A percentile compares a stretch with the other conserved stretches of the same genome.
Evolutionary conservation across 345 rosid genomes (phyloP).

Genomic region (Nephelium lappaceum): DNA sequence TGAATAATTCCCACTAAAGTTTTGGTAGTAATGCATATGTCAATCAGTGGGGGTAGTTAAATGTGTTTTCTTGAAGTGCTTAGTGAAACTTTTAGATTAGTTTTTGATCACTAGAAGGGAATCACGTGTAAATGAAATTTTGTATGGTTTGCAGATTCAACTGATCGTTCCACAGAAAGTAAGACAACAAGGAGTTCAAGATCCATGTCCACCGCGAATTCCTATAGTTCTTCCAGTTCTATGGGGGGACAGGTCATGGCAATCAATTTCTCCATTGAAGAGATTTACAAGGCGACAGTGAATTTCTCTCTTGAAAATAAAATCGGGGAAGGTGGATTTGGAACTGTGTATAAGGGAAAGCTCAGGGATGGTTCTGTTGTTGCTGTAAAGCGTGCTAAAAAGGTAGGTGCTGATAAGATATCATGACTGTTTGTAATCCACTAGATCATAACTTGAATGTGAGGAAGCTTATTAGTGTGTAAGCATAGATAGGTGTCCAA

Average conservation of each 20-base stretch:
- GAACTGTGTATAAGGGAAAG: constrained; percentile 76
- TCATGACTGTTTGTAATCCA: neutral
- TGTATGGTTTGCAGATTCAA: constrained; percentile 45
- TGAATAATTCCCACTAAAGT: neutral
- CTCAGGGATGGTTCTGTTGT: constrained; percentile 81
- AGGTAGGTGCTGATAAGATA: constrained; percentile 43
- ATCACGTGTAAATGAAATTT: neutral
- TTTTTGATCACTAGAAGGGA: too few relatives aligned
- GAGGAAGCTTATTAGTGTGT: neutral
- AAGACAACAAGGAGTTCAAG: constrained; percentile 36
- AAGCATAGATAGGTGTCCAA: neutral
- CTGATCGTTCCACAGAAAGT: constrained; percentile 55
- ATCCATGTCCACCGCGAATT: constrained; percentile 50
- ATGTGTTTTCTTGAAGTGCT: too few relatives aligned
- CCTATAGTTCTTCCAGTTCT: constrained; percentile 52
- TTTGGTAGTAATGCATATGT: too few relatives aligned
- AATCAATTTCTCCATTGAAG: constrained; percentile 54
- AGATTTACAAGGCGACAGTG: constrained; percentile 71
- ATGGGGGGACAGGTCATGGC: constrained; percentile 43
- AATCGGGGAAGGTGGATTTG: constrained; percentile 85
- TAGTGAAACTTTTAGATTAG: too few relatives aligned
- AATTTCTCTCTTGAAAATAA: constrained; percentile 64
- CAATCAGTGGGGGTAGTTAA: too few relatives aligned
- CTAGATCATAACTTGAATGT: neutral
- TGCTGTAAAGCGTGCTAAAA: constrained; percentile 85